Conservation (phyloP, 2,329 filamentous ascomycete genomes). For the Pseudocercospora fuligena region DNA sequence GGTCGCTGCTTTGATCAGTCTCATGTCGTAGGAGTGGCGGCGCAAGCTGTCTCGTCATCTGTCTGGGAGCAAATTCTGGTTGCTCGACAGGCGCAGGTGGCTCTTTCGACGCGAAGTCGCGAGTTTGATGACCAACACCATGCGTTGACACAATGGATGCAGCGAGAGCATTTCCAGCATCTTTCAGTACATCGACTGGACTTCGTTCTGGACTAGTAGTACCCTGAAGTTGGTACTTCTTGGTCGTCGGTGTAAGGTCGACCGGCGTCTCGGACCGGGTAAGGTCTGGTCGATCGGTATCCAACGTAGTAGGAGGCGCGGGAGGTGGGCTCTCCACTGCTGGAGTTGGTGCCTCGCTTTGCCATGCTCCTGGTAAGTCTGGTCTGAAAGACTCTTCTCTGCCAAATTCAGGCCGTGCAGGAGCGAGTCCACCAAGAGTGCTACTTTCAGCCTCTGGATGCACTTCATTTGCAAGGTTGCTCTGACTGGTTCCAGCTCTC, state of each 20-base stretch:
- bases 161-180: constrained; percentile 55
- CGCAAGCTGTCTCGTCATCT: constrained; percentile 27
- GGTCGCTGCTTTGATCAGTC: constrained; percentile 27
- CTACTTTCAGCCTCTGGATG: constrained; percentile 8
- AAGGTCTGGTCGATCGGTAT: not conserved
- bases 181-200: constrained; percentile 49
- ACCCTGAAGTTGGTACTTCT: constrained; percentile 26
- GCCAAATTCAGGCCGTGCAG: constrained; percentile 23
- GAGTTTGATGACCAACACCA: constrained; percentile 41
- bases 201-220: constrained; percentile 6
- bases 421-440: constrained; percentile 2
- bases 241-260: constrained; percentile 42
- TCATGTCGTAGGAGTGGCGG: constrained; percentile 28
- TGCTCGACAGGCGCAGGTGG: constrained; percentile 34
- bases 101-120: constrained; percentile 40
- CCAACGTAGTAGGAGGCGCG: constrained; percentile 5
- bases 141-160: constrained; percentile 50
- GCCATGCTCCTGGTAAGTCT: constrained; percentile 58
- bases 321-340: constrained; percentile 41
- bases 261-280: constrained; percentile 23
- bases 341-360: constrained; percentile 51
- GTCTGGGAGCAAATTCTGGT: constrained; percentile 29
- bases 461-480: constrained; percentile 19
- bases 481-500: constrained; percentile 26
- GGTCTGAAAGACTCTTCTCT: constrained; percentile 50